A percentile compares a stretch with the other conserved stretches of the same genome.
phyloP scores from a whole-genome alignment of 2,329 filamentous ascomycete genomes.

The Colletotrichum salicis region DNA sequence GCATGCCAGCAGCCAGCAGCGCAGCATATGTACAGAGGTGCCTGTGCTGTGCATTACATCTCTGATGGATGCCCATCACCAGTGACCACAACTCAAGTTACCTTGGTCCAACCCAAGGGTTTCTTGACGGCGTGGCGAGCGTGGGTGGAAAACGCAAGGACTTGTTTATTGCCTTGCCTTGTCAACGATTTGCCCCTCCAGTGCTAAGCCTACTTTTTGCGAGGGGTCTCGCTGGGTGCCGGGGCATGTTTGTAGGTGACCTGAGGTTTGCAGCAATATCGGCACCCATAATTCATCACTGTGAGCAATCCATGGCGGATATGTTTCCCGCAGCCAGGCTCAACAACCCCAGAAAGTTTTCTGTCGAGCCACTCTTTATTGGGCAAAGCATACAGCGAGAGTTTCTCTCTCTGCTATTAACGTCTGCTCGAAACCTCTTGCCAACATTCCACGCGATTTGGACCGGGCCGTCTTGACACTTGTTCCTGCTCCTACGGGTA shows the following conservation, averaged over 20 bases:
- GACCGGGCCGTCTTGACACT: background rate
- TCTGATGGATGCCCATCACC: slow-evolving; percentile 9
- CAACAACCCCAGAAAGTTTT: background rate
- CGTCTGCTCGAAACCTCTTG: background rate
- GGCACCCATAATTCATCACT: background rate
- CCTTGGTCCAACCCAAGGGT: slow-evolving; percentile 2
- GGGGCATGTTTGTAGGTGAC: slow-evolving; percentile 4
- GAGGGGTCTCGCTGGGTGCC: background rate
- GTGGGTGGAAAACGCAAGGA: slow-evolving; percentile 19
- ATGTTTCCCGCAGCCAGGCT: background rate
- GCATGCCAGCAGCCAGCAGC: background rate
- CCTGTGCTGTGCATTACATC: slow-evolving; percentile 14
- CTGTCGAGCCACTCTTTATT: background rate
- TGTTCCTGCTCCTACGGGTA: background rate
- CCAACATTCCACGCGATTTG: background rate
- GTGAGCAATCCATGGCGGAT: background rate
- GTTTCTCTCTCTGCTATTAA: background rate
- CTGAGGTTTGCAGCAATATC: background rate
- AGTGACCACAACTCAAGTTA: slow-evolving; percentile 1
- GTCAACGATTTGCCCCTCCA: slow-evolving; percentile 10
- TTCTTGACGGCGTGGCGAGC: background rate
- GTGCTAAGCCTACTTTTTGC: background rate
- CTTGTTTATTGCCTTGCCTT: slow-evolving; percentile 12
- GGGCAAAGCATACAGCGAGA: background rate
- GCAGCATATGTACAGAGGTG: background rate